Percentiles rank a stretch among this genome's conserved stretches.
Conservation (phyloP, 228 moss, liverwort and hornwort genomes). For the Sphagnum magellanicum region DNA sequence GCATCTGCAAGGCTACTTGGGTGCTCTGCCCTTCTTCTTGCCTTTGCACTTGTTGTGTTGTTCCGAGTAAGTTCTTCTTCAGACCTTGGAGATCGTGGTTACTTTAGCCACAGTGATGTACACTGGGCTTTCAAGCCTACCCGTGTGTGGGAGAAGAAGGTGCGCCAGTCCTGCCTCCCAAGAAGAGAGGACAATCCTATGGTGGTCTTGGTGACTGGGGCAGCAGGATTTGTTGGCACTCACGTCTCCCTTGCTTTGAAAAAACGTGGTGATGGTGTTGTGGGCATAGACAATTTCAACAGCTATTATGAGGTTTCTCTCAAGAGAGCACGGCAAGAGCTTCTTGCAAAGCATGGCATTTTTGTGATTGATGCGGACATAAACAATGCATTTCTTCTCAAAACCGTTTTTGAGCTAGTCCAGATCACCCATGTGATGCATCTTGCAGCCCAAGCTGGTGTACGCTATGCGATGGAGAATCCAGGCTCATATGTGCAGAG, state of each 20-base stretch:
- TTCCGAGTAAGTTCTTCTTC: slow-evolving; percentile 17
- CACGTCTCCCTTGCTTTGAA: slow-evolving; percentile 45
- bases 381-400: slow-evolving; percentile 27
- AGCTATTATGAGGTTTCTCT: slow-evolving; percentile 42
- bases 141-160: slow-evolving; percentile 42
- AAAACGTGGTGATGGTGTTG: slow-evolving; percentile 48
- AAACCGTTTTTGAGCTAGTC: slow-evolving; percentile 41
- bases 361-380: slow-evolving; percentile 44
- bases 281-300: slow-evolving; percentile 49
- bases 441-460: slow-evolving; percentile 48
- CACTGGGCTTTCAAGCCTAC: slow-evolving; percentile 23
- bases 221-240: slow-evolving; percentile 43
- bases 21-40: slow-evolving; percentile 21
- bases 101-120: slow-evolving; percentile 1
- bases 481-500: slow-evolving; percentile 46
- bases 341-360: slow-evolving; percentile 37
- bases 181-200: slow-evolving; percentile 28
- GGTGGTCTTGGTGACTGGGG: slow-evolving; percentile 45
- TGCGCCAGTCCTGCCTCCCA: slow-evolving; percentile 22
- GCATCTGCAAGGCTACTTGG: slow-evolving; percentile 29
- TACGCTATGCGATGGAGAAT: slow-evolving; percentile 51
- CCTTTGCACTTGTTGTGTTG: slow-evolving; percentile 18
- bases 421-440: slow-evolving; percentile 53
- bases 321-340: slow-evolving; percentile 39
- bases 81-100: slow-evolving; percentile 4